A percentile compares a stretch with the other conserved stretches of the same genome.
phyloP scores from a whole-genome alignment of 2,329 filamentous ascomycete genomes.

The Periconia digitata region DNA sequence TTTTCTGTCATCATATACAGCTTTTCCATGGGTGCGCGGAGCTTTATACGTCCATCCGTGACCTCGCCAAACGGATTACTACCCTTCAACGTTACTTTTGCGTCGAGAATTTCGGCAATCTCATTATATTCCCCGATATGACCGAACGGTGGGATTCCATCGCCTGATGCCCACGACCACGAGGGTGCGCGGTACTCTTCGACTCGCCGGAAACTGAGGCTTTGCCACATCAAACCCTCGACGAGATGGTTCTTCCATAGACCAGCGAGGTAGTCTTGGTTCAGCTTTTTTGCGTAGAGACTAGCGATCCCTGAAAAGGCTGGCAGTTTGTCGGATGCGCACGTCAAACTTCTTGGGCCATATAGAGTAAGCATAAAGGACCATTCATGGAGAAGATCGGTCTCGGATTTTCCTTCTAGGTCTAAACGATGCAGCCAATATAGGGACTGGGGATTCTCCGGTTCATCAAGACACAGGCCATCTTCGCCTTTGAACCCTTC shows the following conservation, averaged over 20 bases:
- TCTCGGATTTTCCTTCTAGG: neutral
- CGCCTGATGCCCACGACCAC: constrained; percentile 13
- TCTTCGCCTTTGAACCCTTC: constrained; percentile 6
- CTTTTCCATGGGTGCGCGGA: constrained; percentile 7
- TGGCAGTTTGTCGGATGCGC: constrained; percentile 9
- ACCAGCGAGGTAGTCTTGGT: constrained; percentile 11
- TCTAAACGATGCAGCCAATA: constrained; percentile 2
- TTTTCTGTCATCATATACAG: neutral
- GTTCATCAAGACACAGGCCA: constrained; percentile 4
- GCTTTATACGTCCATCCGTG: constrained; percentile 5
- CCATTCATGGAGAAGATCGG: neutral
- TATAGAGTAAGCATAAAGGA: constrained; percentile 4
- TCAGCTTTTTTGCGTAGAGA: constrained; percentile 4
- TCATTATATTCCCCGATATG: neutral
- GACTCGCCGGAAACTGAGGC: constrained; percentile 2
- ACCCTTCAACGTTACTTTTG: constrained; percentile 5
- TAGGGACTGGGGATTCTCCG: constrained; percentile 1
- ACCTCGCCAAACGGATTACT: constrained; percentile 9
- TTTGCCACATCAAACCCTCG: constrained; percentile 7
- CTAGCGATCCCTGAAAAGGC: constrained; percentile 9
- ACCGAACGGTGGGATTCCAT: constrained; percentile 5
- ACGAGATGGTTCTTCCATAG: constrained; percentile 9
- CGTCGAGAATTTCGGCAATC: constrained; percentile 6
- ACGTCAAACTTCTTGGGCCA: constrained; percentile 1
- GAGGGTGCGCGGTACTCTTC: constrained; percentile 11